Percentiles rank a stretch among this genome's conserved stretches.
phyloP scores from a whole-genome alignment of 345 rosid genomes.

The Gossypium herbaceum region DNA sequence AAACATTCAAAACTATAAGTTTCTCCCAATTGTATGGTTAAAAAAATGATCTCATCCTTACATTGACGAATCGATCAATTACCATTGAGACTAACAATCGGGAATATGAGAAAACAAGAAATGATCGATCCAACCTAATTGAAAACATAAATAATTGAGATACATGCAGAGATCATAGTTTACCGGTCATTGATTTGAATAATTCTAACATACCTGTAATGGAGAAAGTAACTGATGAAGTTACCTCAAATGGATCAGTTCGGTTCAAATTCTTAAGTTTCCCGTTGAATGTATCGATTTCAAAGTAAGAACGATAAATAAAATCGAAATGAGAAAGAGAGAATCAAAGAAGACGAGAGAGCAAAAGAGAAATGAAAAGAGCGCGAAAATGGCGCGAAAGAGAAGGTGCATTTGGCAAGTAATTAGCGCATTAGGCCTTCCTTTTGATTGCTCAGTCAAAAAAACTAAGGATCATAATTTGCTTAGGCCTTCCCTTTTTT shows the following conservation, averaged over 20 bases:
- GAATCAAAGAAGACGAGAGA: conserved; percentile 44
- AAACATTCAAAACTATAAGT: not conserved
- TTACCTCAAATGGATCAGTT: not conserved
- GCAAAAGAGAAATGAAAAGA: conserved; percentile 7
- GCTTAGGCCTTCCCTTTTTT: no score
- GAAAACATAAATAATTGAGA: not conserved
- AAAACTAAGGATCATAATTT: no score
- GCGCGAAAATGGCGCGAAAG: conserved; percentile 52
- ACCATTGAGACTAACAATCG: not conserved
- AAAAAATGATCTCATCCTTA: conserved; percentile 8
- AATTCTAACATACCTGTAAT: not conserved
- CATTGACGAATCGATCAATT: conserved; percentile 21
- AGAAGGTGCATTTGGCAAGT: conserved; percentile 26
- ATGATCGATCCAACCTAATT: conserved; percentile 4
- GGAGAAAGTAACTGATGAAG: not conserved
- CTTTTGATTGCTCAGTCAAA: no score
- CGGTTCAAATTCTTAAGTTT: conserved; percentile 6
- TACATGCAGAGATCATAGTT: conserved; percentile 20
- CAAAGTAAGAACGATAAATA: no score
- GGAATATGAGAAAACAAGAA: not conserved
- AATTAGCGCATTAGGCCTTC: not conserved
- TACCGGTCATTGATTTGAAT: conserved; percentile 6
- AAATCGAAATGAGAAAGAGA: conserved; percentile 17
- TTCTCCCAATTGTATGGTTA: not conserved
- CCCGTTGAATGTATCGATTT: not conserved